These are phyloP conservation scores for Luffa acutangula DNA, from an alignment of 306 rosid species.

Conservation along the genomic window DNA sequence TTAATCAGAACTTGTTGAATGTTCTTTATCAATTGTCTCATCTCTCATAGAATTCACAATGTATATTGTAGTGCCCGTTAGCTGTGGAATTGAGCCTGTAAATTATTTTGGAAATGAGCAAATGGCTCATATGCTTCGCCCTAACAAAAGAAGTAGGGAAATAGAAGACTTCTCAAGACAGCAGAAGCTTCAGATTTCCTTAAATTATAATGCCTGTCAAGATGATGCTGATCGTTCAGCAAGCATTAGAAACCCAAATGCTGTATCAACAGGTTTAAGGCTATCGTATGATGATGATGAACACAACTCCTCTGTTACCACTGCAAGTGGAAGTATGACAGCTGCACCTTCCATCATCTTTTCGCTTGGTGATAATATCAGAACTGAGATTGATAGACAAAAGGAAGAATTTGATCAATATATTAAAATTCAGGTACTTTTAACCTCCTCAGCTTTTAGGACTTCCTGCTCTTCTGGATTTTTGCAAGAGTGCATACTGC, in stretches of 20 bases:
- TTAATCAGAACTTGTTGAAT: not conserved
- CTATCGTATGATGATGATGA: constrained; percentile 88
- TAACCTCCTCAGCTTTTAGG: not conserved
- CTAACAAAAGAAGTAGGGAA: constrained; percentile 54
- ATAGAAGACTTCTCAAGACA: constrained; percentile 60
- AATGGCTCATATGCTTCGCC: constrained; percentile 43
- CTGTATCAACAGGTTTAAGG: constrained; percentile 84
- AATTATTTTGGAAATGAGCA: constrained; percentile 69
- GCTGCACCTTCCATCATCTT: constrained; percentile 50
- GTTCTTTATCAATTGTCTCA: not conserved
- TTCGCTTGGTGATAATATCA: constrained; percentile 60
- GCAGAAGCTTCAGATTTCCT: constrained; percentile 77
- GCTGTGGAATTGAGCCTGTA: constrained; percentile 65
- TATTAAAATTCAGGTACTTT: constrained; percentile 64
- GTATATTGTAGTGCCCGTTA: constrained; percentile 54
- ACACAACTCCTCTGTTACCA: constrained; percentile 81
- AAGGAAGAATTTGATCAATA: constrained; percentile 71
- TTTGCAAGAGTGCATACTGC: not conserved
- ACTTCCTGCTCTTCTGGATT: not conserved
- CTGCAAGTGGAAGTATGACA: constrained; percentile 80
- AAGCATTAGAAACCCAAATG: constrained; percentile 63
- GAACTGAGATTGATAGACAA: constrained; percentile 70
- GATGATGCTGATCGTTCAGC: constrained; percentile 63
- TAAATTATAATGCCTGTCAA: constrained; percentile 52
- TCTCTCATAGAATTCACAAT: constrained; percentile 9